Conservation (phyloP, 2,329 filamentous ascomycete genomes). For the Diaporthe caulivora region DNA sequence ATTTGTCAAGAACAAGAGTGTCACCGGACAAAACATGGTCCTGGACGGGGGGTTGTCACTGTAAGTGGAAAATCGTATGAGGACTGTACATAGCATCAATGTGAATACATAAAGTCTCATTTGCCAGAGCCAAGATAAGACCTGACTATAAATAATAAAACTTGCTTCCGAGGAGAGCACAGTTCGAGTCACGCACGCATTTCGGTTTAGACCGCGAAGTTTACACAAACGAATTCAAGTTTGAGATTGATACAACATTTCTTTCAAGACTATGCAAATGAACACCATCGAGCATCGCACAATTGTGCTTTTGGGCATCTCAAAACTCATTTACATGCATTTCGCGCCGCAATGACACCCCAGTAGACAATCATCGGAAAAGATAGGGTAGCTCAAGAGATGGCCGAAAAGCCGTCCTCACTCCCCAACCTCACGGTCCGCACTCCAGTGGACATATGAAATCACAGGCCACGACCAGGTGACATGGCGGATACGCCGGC, state of each 20-base stretch:
- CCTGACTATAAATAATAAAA: too few species aligned
- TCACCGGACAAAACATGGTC: conserved; percentile 65
- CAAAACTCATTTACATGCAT: conserved; percentile 21
- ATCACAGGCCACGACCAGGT: conserved; percentile 63
- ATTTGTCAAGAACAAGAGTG: conserved; percentile 60
- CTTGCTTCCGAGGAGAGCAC: background rate
- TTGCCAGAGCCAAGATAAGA: background rate
- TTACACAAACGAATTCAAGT: background rate
- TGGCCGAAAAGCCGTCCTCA: conserved; percentile 42
- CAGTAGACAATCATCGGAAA: background rate
- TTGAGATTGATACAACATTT: background rate
- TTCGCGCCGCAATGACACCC: background rate
- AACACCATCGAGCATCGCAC: background rate
- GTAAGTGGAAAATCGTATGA: background rate
- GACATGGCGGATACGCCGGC: conserved; percentile 59
- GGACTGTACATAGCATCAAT: background rate
- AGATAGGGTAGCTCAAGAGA: background rate
- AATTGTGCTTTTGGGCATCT: background rate
- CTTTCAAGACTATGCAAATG: background rate
- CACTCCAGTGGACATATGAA: conserved; percentile 61
- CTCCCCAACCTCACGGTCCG: conserved; percentile 68
- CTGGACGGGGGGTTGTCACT: conserved; percentile 57
- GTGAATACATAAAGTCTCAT: background rate
- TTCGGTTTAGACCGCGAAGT: background rate
- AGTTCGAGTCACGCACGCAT: background rate